Conservation (phyloP, 1,284 basidiomycete genomes). For the Hypsizygus ulmarius region DNA sequence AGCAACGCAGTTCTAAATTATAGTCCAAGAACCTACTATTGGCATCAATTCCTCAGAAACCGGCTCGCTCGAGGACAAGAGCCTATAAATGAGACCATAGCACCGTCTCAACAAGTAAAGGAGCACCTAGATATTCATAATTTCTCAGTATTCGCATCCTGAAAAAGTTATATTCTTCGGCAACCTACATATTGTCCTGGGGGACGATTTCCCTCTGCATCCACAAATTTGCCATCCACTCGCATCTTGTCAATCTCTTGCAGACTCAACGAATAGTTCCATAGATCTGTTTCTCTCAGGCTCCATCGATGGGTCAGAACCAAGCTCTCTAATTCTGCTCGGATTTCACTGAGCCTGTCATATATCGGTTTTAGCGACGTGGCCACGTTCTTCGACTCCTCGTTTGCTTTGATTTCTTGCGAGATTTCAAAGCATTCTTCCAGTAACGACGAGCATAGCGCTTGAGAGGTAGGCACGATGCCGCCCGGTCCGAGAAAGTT, state of each 20-base stretch:
- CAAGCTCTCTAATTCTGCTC: conserved; percentile 84
- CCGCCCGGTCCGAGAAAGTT: conserved; percentile 95
- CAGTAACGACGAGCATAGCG: conserved; percentile 83
- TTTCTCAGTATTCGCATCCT: background rate
- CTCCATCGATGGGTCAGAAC: conserved; percentile 98
- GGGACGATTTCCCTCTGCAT: conserved; percentile 89
- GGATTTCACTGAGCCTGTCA: conserved; percentile 86
- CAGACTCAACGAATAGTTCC: conserved; percentile 91
- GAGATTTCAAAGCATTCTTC: conserved; percentile 97
- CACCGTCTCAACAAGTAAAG: conserved; percentile 92
- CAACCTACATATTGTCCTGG: conserved; percentile 83
- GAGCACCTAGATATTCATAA: conserved; percentile 59
- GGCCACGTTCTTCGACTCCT: conserved; percentile 89
- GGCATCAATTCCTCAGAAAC: conserved; percentile 99
- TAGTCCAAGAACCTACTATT: conserved; percentile 53
- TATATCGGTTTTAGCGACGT: conserved; percentile 92
- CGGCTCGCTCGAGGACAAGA: conserved; percentile 96
- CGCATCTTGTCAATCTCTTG: conserved; percentile 98
- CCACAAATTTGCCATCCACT: conserved; percentile 95
- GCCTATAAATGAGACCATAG: conserved; percentile 92
- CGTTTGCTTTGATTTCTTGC: conserved; percentile 94
- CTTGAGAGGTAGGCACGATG: conserved; percentile 88
- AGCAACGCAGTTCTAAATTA: background rate
- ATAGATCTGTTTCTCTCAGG: conserved; percentile 92
- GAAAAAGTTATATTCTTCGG: background rate